These are phyloP conservation scores for Dichotomopilus funicola DNA, from an alignment of 2,329 filamentous ascomycete species.

Conservation along the genomic window DNA sequence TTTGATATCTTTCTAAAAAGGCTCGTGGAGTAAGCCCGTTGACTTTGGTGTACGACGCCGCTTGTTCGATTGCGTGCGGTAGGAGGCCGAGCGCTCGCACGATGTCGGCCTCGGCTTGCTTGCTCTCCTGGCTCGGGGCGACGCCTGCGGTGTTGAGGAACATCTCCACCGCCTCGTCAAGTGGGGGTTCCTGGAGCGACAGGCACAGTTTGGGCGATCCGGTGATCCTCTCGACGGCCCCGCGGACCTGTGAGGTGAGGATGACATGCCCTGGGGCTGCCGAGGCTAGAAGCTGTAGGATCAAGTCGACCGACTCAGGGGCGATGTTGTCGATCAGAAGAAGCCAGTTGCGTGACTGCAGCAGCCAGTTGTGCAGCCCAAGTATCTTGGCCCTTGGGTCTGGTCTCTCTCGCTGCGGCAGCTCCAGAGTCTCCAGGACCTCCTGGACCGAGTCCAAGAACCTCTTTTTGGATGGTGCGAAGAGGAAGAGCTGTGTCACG, in stretches of 20 bases:
- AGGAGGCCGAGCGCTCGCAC: background rate
- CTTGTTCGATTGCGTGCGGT: background rate
- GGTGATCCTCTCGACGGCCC: background rate
- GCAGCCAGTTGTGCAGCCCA: background rate
- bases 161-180: background rate
- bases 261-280: background rate
- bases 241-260: background rate
- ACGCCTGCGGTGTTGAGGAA: background rate
- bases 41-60: background rate
- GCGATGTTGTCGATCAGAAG: background rate
- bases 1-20: background rate
- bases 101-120: background rate
- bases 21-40: background rate
- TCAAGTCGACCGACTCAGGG: background rate
- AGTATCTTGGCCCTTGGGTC: background rate
- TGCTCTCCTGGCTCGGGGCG: background rate
- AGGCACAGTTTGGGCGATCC: background rate
- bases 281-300: background rate
- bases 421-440: background rate
- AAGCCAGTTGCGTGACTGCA: background rate
- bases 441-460: background rate
- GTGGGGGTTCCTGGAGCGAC: background rate
- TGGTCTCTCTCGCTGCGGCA: background rate
- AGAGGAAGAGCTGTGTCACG: background rate
- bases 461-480: background rate